Evolutionary conservation across 129 eudicot genomes (phyloP), one percentile per base, ranked within the genome.

Genomic region (Arctium lappa): DNA sequence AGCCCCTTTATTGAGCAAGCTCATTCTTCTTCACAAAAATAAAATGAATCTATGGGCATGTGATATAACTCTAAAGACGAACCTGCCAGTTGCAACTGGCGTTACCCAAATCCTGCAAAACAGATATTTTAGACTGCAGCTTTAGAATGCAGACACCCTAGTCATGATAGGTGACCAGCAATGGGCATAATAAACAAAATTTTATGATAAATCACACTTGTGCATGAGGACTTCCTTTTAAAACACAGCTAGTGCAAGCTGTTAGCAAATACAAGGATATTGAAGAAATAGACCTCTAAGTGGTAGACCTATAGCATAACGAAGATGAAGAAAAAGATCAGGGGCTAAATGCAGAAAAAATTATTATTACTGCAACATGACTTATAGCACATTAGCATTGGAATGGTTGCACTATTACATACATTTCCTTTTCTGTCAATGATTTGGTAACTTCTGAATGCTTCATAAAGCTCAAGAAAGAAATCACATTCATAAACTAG

Each of bases 1-100:
- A 85, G 94, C 78, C 85, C 88, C 91, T 86, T 85, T 85, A 77
- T 92, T 90, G 62, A 88, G 81, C 79, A 89, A 86, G 92, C 84
- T 92, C 98, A 92, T 94, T 89, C 82, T 92, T 82, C 65, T 83
- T 72, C n/a, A 33, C 78, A 18, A 18, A 75, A 80, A 50, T 12
- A 53, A 80, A 78, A 50, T 15, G 37, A 77, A 60, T 79, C 84
- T 79, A 84, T 73, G 46, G 65, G 80, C 83, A 85, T 79, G 77
- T 37, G 34, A 34, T 13, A 73, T 72, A 56, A 30, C 80, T 78
- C 32, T 22, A 42, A 60, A 78, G 60, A n/a, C 27, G 73, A 75
- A 77, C 18, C 50, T 5, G 74, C 75, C 10, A 50, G 65, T 74
- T 75, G 79, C 71, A 80, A 76, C 42, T 78, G 16, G 79, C 27